phyloP scores from a whole-genome alignment of 768 basidiomycete genomes.

The Fomitopsis pulvina region DNA sequence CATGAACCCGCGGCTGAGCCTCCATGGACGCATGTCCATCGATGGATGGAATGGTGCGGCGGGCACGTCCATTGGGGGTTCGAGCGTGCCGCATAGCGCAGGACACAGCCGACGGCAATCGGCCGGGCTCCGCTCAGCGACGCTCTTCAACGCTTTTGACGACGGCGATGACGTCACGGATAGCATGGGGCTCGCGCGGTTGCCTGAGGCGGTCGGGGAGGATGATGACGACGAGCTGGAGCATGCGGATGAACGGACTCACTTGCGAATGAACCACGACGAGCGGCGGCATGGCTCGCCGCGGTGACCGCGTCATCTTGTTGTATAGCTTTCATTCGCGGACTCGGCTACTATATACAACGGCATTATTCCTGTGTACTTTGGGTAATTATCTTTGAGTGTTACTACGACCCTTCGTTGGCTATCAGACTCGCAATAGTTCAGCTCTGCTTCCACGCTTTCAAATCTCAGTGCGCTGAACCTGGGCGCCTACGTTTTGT shows the following conservation, averaged over 20 bases:
- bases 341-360: constrained; percentile 5
- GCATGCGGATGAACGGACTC: constrained; percentile 39
- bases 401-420: too few relatives aligned
- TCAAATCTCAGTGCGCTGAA: background rate
- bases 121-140: constrained; percentile 52
- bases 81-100: constrained; percentile 19
- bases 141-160: constrained; percentile 75
- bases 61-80: constrained; percentile 24
- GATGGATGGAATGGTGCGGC: constrained; percentile 61
- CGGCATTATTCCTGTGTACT: background rate
- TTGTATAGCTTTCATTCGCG: constrained; percentile 8
- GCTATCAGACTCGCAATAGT: too few relatives aligned
- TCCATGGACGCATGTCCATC: constrained; percentile 74
- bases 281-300: constrained; percentile 32
- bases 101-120: constrained; percentile 62
- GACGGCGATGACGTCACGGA: constrained; percentile 48
- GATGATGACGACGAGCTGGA: constrained; percentile 38
- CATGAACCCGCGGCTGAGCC: constrained; percentile 72
- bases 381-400: background rate
- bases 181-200: constrained; percentile 46
- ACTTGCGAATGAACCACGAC: constrained; percentile 29
- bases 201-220: constrained; percentile 60
- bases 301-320: constrained; percentile 2
- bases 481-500: too few relatives aligned
- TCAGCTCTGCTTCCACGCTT: too few relatives aligned